Percentiles rank a stretch among this genome's conserved stretches.
Evolutionary conservation across 2,329 filamentous ascomycete genomes (phyloP).

Genomic region (Paramyrothecium sp.): DNA sequence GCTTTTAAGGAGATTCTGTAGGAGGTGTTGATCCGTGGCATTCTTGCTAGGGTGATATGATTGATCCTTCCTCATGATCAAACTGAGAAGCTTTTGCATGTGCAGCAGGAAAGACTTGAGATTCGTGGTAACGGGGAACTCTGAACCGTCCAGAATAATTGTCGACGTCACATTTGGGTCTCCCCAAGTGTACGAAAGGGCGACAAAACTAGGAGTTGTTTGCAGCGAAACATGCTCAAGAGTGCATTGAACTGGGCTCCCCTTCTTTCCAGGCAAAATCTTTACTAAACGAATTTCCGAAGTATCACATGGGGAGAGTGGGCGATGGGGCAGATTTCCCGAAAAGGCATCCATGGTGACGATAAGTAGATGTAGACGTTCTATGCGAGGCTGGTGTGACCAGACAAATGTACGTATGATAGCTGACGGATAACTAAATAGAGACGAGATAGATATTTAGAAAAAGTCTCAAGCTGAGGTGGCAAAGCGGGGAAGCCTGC

Average conservation of each 20-base stretch:
- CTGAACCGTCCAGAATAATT: not conserved
- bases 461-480: too few relatives aligned
- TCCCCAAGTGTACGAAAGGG: not conserved
- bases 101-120: not conserved
- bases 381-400: too few relatives aligned
- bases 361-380: too few relatives aligned
- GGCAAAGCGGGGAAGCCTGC: too few relatives aligned
- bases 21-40: not conserved
- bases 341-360: not conserved
- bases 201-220: not conserved
- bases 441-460: too few relatives aligned
- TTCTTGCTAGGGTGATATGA: too few relatives aligned
- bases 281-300: not conserved
- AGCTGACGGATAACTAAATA: too few relatives aligned
- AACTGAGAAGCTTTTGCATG: not conserved
- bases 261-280: not conserved
- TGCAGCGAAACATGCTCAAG: not conserved
- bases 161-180: not conserved
- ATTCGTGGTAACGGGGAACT: not conserved
- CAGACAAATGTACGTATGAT: too few relatives aligned
- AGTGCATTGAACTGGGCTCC: not conserved
- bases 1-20: not conserved
- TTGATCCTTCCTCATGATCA: too few relatives aligned
- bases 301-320: not conserved
- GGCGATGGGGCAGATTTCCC: not conserved